Percentiles rank a stretch among this genome's conserved stretches.
These are phyloP conservation scores for Yarrowia osloensis DNA, from an alignment of 805 yeast species.

Conservation along the genomic window DNA sequence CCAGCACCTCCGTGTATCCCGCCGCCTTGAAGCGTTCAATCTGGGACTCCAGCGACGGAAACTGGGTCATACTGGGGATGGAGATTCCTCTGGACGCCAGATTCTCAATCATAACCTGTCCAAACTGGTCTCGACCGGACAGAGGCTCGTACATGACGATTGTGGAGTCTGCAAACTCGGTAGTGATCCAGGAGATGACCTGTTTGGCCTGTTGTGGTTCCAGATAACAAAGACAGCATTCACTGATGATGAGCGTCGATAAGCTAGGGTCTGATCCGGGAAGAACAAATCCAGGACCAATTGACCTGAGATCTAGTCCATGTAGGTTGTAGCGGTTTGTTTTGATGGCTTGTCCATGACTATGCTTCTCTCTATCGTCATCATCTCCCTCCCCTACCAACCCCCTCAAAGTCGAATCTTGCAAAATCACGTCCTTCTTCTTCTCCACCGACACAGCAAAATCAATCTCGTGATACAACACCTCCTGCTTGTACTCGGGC, in stretches of 20 bases:
- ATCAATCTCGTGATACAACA: constrained; percentile 63
- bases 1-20: constrained; percentile 38
- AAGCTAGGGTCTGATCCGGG: constrained; percentile 41
- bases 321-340: constrained; percentile 51
- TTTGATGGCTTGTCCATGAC: no score
- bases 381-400: constrained; percentile 37
- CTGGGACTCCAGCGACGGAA: constrained; percentile 51
- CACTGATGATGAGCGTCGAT: constrained; percentile 69
- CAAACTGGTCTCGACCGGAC: constrained; percentile 62
- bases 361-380: constrained; percentile 22
- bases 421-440: constrained; percentile 53
- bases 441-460: constrained; percentile 55
- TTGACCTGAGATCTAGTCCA: constrained; percentile 56
- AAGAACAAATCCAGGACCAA: constrained; percentile 35
- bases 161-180: constrained; percentile 37
- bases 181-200: constrained; percentile 50
- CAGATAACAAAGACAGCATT: constrained; percentile 75
- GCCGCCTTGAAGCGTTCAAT: constrained; percentile 43
- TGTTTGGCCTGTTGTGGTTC: constrained; percentile 51
- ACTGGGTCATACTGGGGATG: constrained; percentile 57
- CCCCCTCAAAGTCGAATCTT: constrained; percentile 40
- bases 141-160: constrained; percentile 70
- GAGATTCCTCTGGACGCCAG: constrained; percentile 61
- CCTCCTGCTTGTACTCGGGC: constrained; percentile 34
- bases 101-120: constrained; percentile 66